Conservation (phyloP, 2,329 filamentous ascomycete genomes). For the Penicillium sclerotiorum region DNA sequence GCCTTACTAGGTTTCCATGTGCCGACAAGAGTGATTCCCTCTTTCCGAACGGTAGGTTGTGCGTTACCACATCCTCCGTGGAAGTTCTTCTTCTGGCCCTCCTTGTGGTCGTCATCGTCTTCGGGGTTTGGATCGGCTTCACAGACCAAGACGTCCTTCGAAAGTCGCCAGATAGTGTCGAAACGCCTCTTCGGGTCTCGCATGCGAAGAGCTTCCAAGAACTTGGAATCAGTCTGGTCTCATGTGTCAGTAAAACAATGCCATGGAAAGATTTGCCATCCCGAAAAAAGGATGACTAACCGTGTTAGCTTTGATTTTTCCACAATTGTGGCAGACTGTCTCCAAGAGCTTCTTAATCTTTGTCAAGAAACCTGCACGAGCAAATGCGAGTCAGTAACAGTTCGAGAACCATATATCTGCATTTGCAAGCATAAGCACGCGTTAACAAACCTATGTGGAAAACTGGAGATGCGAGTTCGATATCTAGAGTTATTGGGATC, state of each 20-base stretch:
- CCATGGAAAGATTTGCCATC: slow-evolving; percentile 58
- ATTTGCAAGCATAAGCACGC: no score
- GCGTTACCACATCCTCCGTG: slow-evolving; percentile 94
- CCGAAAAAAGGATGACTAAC: slow-evolving; percentile 75
- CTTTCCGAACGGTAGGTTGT: slow-evolving; percentile 85
- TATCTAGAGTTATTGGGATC: no score
- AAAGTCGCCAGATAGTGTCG: slow-evolving; percentile 86
- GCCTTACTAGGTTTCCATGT: slow-evolving; percentile 72
- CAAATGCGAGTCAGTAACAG: slow-evolving; percentile 28
- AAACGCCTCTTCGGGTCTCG: slow-evolving; percentile 95
- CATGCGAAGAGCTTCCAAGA: slow-evolving; percentile 76
- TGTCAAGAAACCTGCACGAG: slow-evolving; percentile 79
- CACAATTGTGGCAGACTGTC: slow-evolving; percentile 98
- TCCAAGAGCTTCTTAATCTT: slow-evolving; percentile 99
- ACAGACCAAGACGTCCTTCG: slow-evolving; percentile 84
- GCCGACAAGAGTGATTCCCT: slow-evolving; percentile 78
- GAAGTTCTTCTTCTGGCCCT: slow-evolving; percentile 56
- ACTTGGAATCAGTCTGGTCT: slow-evolving; percentile 78
- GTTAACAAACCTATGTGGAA: slow-evolving; percentile 73
- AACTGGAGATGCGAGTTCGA: slow-evolving; percentile 94
- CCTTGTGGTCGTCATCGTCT: slow-evolving; percentile 70
- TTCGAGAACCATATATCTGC: no score
- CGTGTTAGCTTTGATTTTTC: slow-evolving; percentile 95
- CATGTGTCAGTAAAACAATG: slow-evolving; percentile 49
- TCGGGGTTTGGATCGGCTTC: slow-evolving; percentile 73